Evolutionary conservation across 2,329 filamentous ascomycete genomes (phyloP).

Genomic region (Fusarium hostae): DNA sequence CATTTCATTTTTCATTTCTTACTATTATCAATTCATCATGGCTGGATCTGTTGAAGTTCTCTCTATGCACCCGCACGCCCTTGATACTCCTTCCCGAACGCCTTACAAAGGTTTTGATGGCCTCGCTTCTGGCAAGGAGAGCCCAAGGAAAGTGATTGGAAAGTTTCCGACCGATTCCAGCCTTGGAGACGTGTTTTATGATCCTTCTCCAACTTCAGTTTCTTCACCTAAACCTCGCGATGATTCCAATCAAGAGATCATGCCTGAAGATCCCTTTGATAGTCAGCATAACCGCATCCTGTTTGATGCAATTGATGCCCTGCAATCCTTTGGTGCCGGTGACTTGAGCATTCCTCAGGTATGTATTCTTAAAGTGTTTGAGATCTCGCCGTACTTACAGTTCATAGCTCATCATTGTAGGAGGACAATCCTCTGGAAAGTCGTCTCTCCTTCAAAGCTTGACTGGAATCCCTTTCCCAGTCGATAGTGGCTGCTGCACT

Average conservation of each 20-base stretch:
- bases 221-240: background rate
- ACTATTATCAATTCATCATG: constrained; percentile 14
- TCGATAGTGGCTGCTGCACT: constrained; percentile 48
- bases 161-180: constrained; percentile 26
- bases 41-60: constrained; percentile 23
- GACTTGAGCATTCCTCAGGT: constrained; percentile 52
- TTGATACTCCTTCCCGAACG: constrained; percentile 12
- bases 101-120: background rate
- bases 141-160: background rate
- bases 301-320: constrained; percentile 52
- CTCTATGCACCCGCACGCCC: background rate
- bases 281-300: constrained; percentile 49
- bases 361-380: background rate
- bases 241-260: background rate
- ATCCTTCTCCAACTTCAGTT: background rate
- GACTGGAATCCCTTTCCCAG: constrained; percentile 52
- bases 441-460: constrained; percentile 52
- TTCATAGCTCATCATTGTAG: constrained; percentile 50
- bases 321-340: constrained; percentile 48
- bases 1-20: background rate
- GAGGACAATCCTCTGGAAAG: constrained; percentile 52
- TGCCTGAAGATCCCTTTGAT: constrained; percentile 49
- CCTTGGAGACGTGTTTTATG: constrained; percentile 12
- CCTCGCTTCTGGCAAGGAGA: background rate
- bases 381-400: background rate